phyloP scores from a whole-genome alignment of 106 monocot genomes.

The Platanthera guangdongensis region DNA sequence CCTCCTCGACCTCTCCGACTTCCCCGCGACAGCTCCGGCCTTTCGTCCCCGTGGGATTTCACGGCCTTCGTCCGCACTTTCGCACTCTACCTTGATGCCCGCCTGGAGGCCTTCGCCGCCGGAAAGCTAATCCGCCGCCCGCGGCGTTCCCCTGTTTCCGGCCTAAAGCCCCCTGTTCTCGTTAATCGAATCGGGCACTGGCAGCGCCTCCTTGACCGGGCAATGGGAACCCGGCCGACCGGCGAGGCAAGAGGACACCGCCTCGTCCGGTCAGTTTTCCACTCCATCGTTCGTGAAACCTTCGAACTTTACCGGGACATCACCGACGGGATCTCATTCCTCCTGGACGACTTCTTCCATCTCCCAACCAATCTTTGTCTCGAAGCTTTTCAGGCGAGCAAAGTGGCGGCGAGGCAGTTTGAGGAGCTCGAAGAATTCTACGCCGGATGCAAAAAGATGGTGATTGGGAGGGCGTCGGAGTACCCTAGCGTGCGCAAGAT shows the following conservation, averaged over 20 bases:
- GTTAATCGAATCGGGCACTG: conserved; percentile 11
- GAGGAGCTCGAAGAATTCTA: conserved; percentile 21
- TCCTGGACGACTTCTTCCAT: conserved; percentile 19
- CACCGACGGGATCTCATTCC: conserved; percentile 9
- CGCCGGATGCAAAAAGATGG: conserved; percentile 23
- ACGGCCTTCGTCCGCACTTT: conserved; percentile 54
- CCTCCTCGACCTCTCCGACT: conserved; percentile 47
- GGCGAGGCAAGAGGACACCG: conserved; percentile 9
- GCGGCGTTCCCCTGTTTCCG: neutral
- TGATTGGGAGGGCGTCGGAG: conserved; percentile 30
- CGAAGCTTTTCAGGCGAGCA: conserved; percentile 8
- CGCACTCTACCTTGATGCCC: conserved; percentile 49
- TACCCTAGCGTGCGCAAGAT: conserved; percentile 52
- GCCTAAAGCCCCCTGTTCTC: conserved; percentile 9
- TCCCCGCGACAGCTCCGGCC: conserved; percentile 24
- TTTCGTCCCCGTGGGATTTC: conserved; percentile 45
- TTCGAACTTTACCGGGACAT: conserved; percentile 19
- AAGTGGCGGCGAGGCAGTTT: conserved; percentile 9
- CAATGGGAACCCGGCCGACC: conserved; percentile 24
- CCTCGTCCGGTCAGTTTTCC: conserved; percentile 15
- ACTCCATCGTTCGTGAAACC: conserved; percentile 15
- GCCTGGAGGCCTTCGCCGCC: conserved; percentile 27
- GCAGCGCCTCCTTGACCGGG: conserved; percentile 18
- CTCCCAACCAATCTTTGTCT: neutral
- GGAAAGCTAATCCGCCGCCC: conserved; percentile 28